These are phyloP conservation scores for Psilocybe subaeruginosa DNA, from an alignment of 768 basidiomycete species.

Conservation along the genomic window DNA sequence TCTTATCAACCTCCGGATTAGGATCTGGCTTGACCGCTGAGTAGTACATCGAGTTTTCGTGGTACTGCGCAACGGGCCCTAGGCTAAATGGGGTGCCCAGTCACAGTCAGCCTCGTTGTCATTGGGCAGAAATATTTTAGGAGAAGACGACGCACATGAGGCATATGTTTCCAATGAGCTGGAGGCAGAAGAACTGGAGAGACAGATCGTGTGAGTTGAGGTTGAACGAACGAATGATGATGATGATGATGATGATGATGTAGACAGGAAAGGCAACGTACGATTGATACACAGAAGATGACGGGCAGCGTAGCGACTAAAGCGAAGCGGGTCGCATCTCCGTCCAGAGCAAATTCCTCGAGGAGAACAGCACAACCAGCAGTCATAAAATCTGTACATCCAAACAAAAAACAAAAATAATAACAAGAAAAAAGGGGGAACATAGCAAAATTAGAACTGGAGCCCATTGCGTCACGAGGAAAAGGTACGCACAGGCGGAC, in stretches of 20 bases:
- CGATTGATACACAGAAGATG: constrained; percentile 77
- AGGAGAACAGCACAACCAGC: constrained; percentile 63
- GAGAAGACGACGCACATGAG: constrained; percentile 43
- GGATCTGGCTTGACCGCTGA: constrained; percentile 69
- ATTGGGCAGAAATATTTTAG: constrained; percentile 20
- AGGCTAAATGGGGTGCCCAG: constrained; percentile 35
- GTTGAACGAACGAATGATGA: too few species aligned
- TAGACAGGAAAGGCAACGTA: constrained; percentile 35
- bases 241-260: background rate
- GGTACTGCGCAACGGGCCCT: constrained; percentile 85
- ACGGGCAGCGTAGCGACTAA: constrained; percentile 68
- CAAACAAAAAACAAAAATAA: background rate
- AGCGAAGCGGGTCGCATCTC: constrained; percentile 61
- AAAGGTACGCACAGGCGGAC: constrained; percentile 52
- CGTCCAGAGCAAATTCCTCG: constrained; percentile 71
- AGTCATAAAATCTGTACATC: constrained; percentile 57
- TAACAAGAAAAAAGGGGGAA: background rate
- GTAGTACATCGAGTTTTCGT: constrained; percentile 84
- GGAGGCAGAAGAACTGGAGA: constrained; percentile 73
- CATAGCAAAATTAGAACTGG: constrained; percentile 14
- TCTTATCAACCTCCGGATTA: constrained; percentile 68
- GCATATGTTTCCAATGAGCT: constrained; percentile 67
- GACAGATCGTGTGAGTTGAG: background rate
- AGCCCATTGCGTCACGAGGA: constrained; percentile 1
- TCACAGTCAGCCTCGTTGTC: constrained; percentile 16